Evolutionary conservation across 1,284 basidiomycete genomes (phyloP).

Genomic region (Anthracocystis panici-leucophaei): DNA sequence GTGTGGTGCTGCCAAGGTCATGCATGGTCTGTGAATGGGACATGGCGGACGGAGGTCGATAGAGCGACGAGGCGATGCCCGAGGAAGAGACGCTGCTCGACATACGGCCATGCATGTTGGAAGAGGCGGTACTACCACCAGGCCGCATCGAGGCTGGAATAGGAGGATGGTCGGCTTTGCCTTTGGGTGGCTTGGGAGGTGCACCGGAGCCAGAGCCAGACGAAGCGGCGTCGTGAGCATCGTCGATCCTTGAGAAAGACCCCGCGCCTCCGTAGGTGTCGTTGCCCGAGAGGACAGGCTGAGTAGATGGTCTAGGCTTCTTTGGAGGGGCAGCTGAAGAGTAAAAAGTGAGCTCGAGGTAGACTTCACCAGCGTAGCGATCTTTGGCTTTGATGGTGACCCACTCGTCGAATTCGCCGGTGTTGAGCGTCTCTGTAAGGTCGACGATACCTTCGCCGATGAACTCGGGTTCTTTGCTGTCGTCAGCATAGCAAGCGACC

Average conservation of each 20-base stretch:
- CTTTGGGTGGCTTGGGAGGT: conserved; percentile 40
- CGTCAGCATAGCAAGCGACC: conserved; percentile 91
- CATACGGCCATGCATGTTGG: conserved; percentile 32
- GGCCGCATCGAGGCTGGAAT: conserved; percentile 60
- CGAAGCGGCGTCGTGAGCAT: conserved; percentile 32
- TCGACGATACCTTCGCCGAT: conserved; percentile 92
- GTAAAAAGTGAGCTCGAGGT: conserved; percentile 68
- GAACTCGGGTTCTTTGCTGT: conserved; percentile 91
- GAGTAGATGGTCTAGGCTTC: conserved; percentile 47
- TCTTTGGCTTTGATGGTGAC: conserved; percentile 74
- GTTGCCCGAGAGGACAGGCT: conserved; percentile 38
- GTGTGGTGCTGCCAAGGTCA: conserved; percentile 48
- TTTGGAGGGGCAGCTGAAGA: conserved; percentile 62
- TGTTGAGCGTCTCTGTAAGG: conserved; percentile 88
- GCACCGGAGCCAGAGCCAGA: conserved; percentile 24
- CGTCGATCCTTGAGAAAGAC: conserved; percentile 54
- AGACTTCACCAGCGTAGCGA: conserved; percentile 67
- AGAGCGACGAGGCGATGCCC: conserved; percentile 27
- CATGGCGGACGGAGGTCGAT: conserved; percentile 29
- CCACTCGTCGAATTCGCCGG: conserved; percentile 98
- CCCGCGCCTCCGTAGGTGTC: conserved; percentile 65
- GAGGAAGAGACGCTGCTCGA: conserved; percentile 48
- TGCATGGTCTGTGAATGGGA: conserved; percentile 43
- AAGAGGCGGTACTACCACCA: conserved; percentile 22
- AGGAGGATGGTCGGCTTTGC: conserved; percentile 40